Percentiles rank a stretch among this genome's conserved stretches.
These are phyloP conservation scores for Penicillium desertorum DNA, from an alignment of 495 filamentous ascomycete species.

Conservation along the genomic window DNA sequence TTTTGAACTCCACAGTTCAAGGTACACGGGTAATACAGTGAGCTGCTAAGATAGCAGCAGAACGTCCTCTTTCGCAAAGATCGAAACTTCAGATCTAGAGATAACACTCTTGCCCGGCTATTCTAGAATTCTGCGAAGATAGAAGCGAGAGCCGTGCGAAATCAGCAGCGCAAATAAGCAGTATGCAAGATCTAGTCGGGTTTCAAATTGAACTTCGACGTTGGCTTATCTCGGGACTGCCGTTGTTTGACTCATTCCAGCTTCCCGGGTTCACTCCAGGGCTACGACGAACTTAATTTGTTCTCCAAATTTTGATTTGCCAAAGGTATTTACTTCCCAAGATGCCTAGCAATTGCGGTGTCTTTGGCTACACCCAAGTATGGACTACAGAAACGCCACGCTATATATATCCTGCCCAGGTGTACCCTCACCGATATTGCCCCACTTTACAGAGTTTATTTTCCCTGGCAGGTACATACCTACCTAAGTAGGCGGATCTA, in stretches of 20 bases:
- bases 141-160: background rate
- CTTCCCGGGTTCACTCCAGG: background rate
- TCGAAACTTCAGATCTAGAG: background rate
- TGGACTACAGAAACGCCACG: background rate
- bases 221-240: background rate
- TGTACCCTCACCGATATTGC: no score
- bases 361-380: background rate
- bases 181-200: background rate
- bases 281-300: background rate
- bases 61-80: background rate
- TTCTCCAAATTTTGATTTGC: background rate
- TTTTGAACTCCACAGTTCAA: no score
- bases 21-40: no score
- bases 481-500: no score
- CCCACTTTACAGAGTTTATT: no score
- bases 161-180: background rate
- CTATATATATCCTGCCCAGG: no score
- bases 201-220: background rate
- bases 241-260: background rate
- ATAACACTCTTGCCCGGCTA: background rate
- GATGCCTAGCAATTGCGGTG: background rate
- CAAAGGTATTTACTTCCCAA: background rate
- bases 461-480: no score
- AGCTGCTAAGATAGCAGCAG: background rate
- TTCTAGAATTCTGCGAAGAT: background rate